Evolutionary conservation across 78 protist species (phyloP).

Genomic region (Planoprotostelium fungivorum): DNA sequence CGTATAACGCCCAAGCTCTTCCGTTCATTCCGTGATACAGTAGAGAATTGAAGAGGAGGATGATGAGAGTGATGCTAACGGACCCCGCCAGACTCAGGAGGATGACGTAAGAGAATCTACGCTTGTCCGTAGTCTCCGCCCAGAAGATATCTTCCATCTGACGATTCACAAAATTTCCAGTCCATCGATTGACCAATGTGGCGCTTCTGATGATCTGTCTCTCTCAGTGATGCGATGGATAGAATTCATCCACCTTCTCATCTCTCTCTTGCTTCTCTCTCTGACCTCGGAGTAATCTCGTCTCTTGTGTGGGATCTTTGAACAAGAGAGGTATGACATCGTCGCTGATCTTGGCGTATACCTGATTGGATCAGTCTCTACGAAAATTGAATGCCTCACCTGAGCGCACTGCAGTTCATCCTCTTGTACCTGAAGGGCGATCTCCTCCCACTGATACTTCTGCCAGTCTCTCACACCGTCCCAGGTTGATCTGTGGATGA

Average conservation of each 20-base stretch:
- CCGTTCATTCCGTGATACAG: too few relatives aligned
- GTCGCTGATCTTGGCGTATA: not conserved
- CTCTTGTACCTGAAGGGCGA: not conserved
- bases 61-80: too few relatives aligned
- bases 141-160: too few relatives aligned
- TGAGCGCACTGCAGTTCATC: not conserved
- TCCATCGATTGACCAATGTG: too few relatives aligned
- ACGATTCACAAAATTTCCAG: too few relatives aligned
- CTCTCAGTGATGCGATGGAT: too few relatives aligned
- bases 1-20: too few relatives aligned
- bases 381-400: not conserved
- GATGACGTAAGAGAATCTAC: too few relatives aligned
- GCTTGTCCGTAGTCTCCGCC: too few relatives aligned
- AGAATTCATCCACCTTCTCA: not conserved
- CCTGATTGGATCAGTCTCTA: not conserved
- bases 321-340: not conserved
- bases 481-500: not conserved
- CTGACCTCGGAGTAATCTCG: not conserved
- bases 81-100: too few relatives aligned
- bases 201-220: too few relatives aligned
- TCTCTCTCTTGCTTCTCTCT: not conserved
- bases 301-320: not conserved
- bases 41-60: too few relatives aligned
- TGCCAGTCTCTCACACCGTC: not conserved
- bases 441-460: not conserved